Evolutionary conservation across 2,329 filamentous ascomycete genomes (phyloP).

Genomic region (Chaetomium olivaceum): DNA sequence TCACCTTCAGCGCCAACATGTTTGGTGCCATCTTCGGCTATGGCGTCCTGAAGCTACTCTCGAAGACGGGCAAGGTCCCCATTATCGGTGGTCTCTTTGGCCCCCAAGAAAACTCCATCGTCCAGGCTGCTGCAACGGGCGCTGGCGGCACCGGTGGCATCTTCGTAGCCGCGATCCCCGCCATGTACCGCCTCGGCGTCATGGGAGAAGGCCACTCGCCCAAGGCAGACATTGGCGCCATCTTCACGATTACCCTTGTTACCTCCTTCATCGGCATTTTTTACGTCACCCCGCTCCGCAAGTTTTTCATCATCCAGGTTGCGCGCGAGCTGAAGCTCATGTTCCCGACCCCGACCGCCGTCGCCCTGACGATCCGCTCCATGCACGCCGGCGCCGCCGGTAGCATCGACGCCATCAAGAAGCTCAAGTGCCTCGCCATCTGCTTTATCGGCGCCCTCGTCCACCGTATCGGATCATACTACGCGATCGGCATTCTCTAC

Average conservation of each 20-base stretch:
- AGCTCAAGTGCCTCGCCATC: constrained; percentile 53
- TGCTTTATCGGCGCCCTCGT: constrained; percentile 51
- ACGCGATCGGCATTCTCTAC: constrained; percentile 59
- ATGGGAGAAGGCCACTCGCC: constrained; percentile 45
- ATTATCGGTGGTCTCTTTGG: constrained; percentile 57
- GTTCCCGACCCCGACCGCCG: constrained; percentile 60
- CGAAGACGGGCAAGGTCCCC: constrained; percentile 47
- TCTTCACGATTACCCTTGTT: constrained; percentile 53
- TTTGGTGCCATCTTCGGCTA: constrained; percentile 57
- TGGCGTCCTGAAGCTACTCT: constrained; percentile 53
- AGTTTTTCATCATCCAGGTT: constrained; percentile 59
- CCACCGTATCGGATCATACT: constrained; percentile 57
- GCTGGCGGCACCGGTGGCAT: constrained; percentile 55
- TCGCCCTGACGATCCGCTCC: constrained; percentile 58
- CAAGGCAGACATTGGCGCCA: constrained; percentile 49
- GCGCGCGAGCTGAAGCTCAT: constrained; percentile 57
- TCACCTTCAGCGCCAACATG: constrained; percentile 48
- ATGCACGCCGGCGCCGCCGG: constrained; percentile 59
- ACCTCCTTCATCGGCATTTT: constrained; percentile 56
- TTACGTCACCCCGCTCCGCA: constrained; percentile 54
- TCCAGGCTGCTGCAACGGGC: constrained; percentile 49
- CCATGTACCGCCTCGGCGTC: constrained; percentile 55
- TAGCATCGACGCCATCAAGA: constrained; percentile 52
- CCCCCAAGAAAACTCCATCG: constrained; percentile 56
- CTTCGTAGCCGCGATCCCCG: constrained; percentile 57